phyloP scores from a whole-genome alignment of 495 filamentous ascomycete genomes.

The Penicillium turbatum region DNA sequence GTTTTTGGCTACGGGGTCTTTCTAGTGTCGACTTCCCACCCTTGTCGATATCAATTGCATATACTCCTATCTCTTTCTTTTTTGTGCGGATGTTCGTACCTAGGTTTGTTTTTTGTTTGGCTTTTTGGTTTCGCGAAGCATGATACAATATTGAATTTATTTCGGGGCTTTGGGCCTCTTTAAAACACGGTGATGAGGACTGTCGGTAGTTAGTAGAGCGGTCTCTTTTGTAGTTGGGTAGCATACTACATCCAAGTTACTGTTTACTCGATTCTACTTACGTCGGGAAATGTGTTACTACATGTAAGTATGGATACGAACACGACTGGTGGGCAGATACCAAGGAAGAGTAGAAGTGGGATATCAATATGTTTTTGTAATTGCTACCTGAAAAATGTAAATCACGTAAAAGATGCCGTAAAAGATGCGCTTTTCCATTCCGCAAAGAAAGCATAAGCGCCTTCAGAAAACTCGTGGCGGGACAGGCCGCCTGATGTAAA shows the following conservation, averaged over 20 bases:
- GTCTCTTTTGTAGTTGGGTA: no score
- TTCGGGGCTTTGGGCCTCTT: neutral
- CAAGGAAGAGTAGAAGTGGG: neutral
- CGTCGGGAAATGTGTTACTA: no score
- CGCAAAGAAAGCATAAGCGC: neutral
- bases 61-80: constrained; percentile 1
- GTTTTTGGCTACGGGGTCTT: neutral
- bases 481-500: no score
- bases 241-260: no score
- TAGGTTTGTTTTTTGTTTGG: neutral
- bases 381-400: neutral
- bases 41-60: constrained; percentile 1
- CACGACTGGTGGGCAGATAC: no score
- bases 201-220: no score
- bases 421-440: neutral
- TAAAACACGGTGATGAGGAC: no score
- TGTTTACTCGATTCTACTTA: no score
- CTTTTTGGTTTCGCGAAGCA: neutral
- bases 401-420: neutral
- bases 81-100: no score
- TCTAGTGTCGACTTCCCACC: no score
- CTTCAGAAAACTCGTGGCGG: no score
- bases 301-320: no score
- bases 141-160: constrained; percentile 1
- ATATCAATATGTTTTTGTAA: neutral